Evolutionary conservation across 208 protist genomes (phyloP).

Genomic region (Phytomonas sp.): DNA sequence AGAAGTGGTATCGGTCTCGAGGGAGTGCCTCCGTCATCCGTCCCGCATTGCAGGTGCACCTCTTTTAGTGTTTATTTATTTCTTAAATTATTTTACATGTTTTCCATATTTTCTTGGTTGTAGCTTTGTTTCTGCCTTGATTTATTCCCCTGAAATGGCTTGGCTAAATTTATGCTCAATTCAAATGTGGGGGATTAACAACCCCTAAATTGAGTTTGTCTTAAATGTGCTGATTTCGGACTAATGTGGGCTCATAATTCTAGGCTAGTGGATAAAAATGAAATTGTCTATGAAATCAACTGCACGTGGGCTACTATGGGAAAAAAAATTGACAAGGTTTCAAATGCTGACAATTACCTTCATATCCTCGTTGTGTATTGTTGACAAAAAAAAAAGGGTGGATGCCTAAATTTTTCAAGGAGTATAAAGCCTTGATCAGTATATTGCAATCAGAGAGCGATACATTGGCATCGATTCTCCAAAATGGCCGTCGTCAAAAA

Average conservation of each 20-base stretch:
- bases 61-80: not conserved
- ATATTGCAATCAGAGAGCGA: not conserved
- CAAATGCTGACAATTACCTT: not conserved
- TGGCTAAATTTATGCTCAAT: constrained; percentile 2
- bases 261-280: not conserved
- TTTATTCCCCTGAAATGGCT: not conserved
- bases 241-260: constrained; percentile 2
- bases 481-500: not conserved
- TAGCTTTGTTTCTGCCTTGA: not conserved
- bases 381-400: not conserved
- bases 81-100: no score
- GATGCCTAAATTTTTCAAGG: not conserved
- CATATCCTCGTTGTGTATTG: not conserved
- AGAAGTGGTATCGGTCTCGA: not conserved
- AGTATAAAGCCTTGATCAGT: not conserved
- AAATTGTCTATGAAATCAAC: not conserved
- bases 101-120: not conserved
- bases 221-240: not conserved
- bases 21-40: no score
- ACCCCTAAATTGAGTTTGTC: not conserved
- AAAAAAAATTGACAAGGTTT: not conserved
- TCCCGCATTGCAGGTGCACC: no score
- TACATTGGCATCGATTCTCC: not conserved
- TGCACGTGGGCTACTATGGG: not conserved
- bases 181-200: not conserved